These are phyloP conservation scores for Cryptosporidium canis DNA, from an alignment of 169 alveolate species.

Conservation along the genomic window DNA sequence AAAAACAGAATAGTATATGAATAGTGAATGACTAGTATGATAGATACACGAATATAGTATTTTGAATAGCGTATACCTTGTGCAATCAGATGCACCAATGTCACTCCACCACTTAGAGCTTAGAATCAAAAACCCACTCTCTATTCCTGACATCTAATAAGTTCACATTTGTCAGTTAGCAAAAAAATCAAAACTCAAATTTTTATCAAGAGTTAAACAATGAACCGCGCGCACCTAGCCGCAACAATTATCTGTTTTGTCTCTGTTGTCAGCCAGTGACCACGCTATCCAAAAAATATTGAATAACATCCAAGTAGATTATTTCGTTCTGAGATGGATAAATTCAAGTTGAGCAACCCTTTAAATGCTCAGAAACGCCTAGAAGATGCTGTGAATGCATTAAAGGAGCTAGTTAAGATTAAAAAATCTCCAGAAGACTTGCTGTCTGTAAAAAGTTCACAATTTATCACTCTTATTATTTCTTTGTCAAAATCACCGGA, in stretches of 20 bases:
- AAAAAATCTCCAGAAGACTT: constrained; percentile 13
- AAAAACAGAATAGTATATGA: constrained; percentile 44
- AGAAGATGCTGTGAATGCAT: constrained; percentile 38
- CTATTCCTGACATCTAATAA: constrained; percentile 36
- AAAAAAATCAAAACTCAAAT: neutral
- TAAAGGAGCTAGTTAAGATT: constrained; percentile 20
- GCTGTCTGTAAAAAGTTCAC: neutral
- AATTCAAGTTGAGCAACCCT: constrained; percentile 6
- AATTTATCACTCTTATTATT: constrained; percentile 25
- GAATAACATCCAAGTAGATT: neutral
- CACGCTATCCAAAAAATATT: neutral
- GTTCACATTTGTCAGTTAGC: neutral
- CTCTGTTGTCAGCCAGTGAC: constrained; percentile 51
- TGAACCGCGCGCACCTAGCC: constrained; percentile 40
- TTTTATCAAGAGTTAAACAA: neutral
- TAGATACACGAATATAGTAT: constrained; percentile 51
- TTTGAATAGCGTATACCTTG: constrained; percentile 8
- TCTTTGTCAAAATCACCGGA: constrained; percentile 9
- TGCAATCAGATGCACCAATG: constrained; percentile 11
- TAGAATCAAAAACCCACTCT: constrained; percentile 48
- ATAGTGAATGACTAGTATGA: constrained; percentile 45
- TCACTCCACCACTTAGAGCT: constrained; percentile 52
- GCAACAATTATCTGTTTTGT: constrained; percentile 54
- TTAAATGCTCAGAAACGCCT: constrained; percentile 1
- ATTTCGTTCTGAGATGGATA: constrained; percentile 6